Conservation (phyloP, 2,329 filamentous ascomycete genomes). For the Xylaria sp. region DNA sequence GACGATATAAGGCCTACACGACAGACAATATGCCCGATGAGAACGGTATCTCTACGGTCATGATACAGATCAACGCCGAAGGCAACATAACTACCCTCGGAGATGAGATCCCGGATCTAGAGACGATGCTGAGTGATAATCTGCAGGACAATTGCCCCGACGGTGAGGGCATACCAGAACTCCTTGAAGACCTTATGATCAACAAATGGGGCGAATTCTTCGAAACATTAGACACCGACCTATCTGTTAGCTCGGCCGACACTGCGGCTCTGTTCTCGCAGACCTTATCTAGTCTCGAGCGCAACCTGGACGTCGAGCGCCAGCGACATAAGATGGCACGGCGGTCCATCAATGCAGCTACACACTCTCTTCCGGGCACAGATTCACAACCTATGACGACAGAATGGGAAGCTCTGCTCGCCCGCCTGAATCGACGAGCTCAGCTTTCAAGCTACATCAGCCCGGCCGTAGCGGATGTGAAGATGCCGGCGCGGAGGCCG, state of each 20-base stretch:
- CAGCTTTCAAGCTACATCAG: slow-evolving; percentile 40
- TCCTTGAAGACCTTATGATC: slow-evolving; percentile 38
- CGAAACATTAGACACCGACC: slow-evolving; percentile 43
- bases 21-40: slow-evolving; percentile 14
- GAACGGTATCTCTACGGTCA: slow-evolving; percentile 1
- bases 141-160: slow-evolving; percentile 28
- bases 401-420: slow-evolving; percentile 49
- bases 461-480: slow-evolving; percentile 27
- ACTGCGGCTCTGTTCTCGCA: slow-evolving; percentile 45
- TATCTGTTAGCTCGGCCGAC: slow-evolving; percentile 12
- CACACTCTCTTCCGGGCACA: background rate
- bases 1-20: slow-evolving; percentile 31
- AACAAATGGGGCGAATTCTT: slow-evolving; percentile 52
- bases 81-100: slow-evolving; percentile 5
- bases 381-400: background rate
- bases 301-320: slow-evolving; percentile 47
- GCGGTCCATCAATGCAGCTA: background rate
- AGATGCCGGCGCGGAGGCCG: slow-evolving; percentile 12
- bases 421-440: slow-evolving; percentile 45
- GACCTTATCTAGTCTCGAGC: slow-evolving; percentile 49
- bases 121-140: slow-evolving; percentile 42
- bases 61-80: background rate
- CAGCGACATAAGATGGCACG: slow-evolving; percentile 1
- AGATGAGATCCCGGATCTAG: slow-evolving; percentile 43
- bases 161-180: slow-evolving; percentile 21